Evolutionary conservation across 345 rosid species (phyloP), one percentile per base, ranked within the genome.

Genomic region (Turnera subulata): DNA sequence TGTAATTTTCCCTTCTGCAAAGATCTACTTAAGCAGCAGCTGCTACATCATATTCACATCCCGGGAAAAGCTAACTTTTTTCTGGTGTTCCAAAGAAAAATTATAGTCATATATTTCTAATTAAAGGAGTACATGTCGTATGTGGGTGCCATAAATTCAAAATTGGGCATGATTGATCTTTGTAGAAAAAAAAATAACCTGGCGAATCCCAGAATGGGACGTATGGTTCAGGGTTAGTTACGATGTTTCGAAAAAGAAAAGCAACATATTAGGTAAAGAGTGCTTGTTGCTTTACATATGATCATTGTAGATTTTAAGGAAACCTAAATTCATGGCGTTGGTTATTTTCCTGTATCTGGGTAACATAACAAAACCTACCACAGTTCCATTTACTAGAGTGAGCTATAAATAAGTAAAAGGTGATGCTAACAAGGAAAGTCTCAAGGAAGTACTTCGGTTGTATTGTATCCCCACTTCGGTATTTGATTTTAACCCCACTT

Each of bases 221-320:
- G 32, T 2, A 46, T 56, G 25, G 47, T 46, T 52, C 56, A 55
- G 17, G 24, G 71, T 55, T 58, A 55, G 64, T 69, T 48, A 29
- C n/a, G 57, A 33, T 38, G 23, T 70, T 65, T 44, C 70, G 47
- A 53, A 26, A 50, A 64, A 50, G 62, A 61, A 57, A 79, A 70
- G 77, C 78, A 82, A 72, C 68, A 33, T 43, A 61, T 72, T 80
- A 76, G 89, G 89, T 83, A 54, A 61, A 43, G 47, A 26, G 85
- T 61, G 53, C 40, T 58, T 83, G 89, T 83, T 80, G 85, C 85
- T 78, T 78, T 70, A 67, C 69, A 29, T 26, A 40, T 59, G 43
- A 32, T 57, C 52, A 58, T 52, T 52, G 67, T 69, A 61, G 47
- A 53, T 44, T 71, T 55, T 18, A 78, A 71, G 83, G 53, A 76